Percentiles rank a stretch among this genome's conserved stretches.
Conservation (phyloP, 169 alveolate species). For the Theileria equi region DNA sequence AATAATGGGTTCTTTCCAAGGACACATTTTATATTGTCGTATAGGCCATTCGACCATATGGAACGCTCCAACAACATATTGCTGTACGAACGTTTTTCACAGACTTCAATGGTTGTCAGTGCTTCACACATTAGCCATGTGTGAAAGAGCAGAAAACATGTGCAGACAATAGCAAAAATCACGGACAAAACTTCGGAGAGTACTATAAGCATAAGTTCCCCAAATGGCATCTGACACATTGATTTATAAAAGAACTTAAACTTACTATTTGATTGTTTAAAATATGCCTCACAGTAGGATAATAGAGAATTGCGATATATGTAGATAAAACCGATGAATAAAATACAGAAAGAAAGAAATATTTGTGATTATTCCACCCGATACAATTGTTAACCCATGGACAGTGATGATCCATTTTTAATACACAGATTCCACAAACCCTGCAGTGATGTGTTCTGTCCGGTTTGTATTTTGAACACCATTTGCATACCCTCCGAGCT, state of each 20-base stretch:
- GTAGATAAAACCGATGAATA: constrained; percentile 72
- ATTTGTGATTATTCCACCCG: constrained; percentile 86
- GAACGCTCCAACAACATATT: constrained; percentile 26
- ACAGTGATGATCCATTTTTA: constrained; percentile 90
- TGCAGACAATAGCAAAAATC: constrained; percentile 66
- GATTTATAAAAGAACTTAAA: not conserved
- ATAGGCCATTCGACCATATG: constrained; percentile 64
- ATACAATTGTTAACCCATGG: constrained; percentile 88
- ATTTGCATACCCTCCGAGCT: constrained; percentile 70
- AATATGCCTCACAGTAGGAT: constrained; percentile 55
- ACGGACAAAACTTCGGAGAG: constrained; percentile 78
- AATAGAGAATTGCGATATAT: constrained; percentile 69
- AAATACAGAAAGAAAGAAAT: constrained; percentile 75
- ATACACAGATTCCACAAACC: constrained; percentile 80
- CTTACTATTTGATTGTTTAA: constrained; percentile 14
- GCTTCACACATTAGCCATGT: constrained; percentile 70
- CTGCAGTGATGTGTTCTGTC: constrained; percentile 80
- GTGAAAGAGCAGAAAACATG: constrained; percentile 78
- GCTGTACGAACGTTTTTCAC: constrained; percentile 77
- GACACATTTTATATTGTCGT: constrained; percentile 52
- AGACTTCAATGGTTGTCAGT: constrained; percentile 83
- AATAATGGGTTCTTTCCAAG: constrained; percentile 67
- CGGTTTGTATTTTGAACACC: constrained; percentile 77
- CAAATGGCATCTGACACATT: constrained; percentile 67
- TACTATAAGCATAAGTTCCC: constrained; percentile 71